phyloP scores from a whole-genome alignment of 1,284 basidiomycete species.

The Fomitopsis palustris region DNA sequence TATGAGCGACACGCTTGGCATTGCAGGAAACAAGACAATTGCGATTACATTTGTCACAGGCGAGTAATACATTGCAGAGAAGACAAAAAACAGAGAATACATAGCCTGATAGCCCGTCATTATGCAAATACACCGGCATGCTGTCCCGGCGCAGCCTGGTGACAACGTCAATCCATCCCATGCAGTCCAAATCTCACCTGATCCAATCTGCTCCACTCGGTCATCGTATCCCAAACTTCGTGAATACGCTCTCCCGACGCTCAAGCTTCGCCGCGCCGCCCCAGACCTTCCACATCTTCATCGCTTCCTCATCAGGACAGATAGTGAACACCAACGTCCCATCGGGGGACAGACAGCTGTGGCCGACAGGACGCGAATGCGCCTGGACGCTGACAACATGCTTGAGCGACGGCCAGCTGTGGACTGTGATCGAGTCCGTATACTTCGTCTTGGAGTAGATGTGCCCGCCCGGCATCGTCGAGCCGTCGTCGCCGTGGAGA shows the following conservation, averaged over 20 bases:
- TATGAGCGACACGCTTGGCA: no score
- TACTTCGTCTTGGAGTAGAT: constrained; percentile 33
- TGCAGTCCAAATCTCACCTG: background rate
- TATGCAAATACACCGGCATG: background rate
- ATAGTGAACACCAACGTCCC: constrained; percentile 36
- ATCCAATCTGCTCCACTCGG: background rate
- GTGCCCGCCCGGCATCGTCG: background rate
- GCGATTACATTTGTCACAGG: background rate
- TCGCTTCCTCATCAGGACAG: constrained; percentile 36
- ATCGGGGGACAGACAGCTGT: constrained; percentile 34
- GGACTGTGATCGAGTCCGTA: constrained; percentile 45
- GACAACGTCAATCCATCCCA: background rate
- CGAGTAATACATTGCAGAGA: background rate
- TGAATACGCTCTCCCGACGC: constrained; percentile 26
- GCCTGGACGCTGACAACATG: constrained; percentile 32
- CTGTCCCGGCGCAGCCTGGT: background rate
- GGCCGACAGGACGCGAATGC: constrained; percentile 32
- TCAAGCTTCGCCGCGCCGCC: constrained; percentile 22
- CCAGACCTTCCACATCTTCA: constrained; percentile 43
- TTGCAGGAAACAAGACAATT: background rate
- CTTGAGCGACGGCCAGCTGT: constrained; percentile 37
- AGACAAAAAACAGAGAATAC: background rate
- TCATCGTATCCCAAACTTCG: constrained; percentile 25
- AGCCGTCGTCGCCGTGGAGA: background rate
- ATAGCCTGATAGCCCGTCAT: background rate